Evolutionary conservation across 805 yeast genomes (phyloP).

Genomic region (Candida chauliodis): DNA sequence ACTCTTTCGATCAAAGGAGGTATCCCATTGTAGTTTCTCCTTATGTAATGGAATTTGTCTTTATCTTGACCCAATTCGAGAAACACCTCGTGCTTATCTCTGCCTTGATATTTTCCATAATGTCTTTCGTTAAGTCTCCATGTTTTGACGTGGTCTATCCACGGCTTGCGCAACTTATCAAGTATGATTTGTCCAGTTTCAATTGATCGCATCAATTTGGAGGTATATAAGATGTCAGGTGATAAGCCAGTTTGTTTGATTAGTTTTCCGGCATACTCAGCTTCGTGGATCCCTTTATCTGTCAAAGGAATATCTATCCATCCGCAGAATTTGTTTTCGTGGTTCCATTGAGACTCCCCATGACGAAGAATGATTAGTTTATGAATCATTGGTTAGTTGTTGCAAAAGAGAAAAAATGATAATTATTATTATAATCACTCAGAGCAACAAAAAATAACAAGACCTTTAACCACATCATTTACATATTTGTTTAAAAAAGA

Average conservation of each 20-base stretch:
- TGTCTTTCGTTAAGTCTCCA: constrained; percentile 46
- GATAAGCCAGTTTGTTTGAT: constrained; percentile 23
- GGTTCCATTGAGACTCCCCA: constrained; percentile 43
- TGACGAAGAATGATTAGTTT: constrained; percentile 41
- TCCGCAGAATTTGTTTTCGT: constrained; percentile 42
- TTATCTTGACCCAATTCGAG: constrained; percentile 32
- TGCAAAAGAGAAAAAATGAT: constrained; percentile 1
- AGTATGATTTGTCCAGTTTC: constrained; percentile 39
- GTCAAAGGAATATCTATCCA: constrained; percentile 44
- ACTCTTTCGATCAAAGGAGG: constrained; percentile 29
- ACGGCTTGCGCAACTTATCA: constrained; percentile 26
- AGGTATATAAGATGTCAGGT: constrained; percentile 35
- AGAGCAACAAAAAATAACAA: neutral
- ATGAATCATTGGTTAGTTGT: constrained; percentile 17
- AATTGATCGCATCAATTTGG: constrained; percentile 37
- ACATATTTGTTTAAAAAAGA: too few relatives aligned
- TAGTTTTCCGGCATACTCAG: constrained; percentile 35
- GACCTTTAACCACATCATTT: too few relatives aligned
- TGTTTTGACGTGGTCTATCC: constrained; percentile 35
- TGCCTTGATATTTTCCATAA: constrained; percentile 42
- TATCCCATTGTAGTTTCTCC: constrained; percentile 35
- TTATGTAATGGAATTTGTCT: constrained; percentile 34
- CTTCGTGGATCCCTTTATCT: constrained; percentile 36
- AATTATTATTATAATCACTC: neutral
- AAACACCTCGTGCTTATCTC: constrained; percentile 34